Evolutionary conservation across 768 basidiomycete species (phyloP), one percentile per base, ranked within the genome.

Genomic region (Daedalea quercina): DNA sequence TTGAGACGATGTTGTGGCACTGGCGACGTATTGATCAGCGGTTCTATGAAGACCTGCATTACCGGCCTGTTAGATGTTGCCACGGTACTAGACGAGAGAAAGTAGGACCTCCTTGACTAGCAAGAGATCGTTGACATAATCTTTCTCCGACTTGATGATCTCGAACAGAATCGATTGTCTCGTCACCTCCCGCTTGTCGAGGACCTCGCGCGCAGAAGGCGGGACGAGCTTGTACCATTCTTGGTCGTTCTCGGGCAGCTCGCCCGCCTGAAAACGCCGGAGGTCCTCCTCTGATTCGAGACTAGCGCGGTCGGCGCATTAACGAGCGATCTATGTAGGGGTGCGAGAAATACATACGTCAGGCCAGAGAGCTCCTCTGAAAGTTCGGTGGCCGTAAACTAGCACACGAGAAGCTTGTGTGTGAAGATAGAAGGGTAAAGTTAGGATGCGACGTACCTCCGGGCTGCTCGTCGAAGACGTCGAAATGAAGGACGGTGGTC

Each of bases 131-230:
- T 77, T 67, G 11, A 93, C 86, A 65, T 96, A 97, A 54, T 92
- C 86, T 56, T 84, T 77, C 70, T 99, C 96, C 0, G 87, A 84
- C 66, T 90, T 86, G 68, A 97, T 84, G 22, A 95, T 70, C 65
- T 98, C 94, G 59, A 94, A 94, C 6, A 99, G 76, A 35, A 84
- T 81, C 23, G 83, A 88, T 66, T 97, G 94, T 43, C 94, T 78
- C 53, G 87, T 81, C 20, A 94, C 84, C 65, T 96, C 93, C 47
- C 79, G 67, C 63, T 84, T 81, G 23, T 85, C 82, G 2, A 98
- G 69, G 0, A 82, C 79, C 25, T 85, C 82, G 15, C 78, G 73
- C 0, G 92, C 81, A 60, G 81, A 81, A n/a, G 70, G 61, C 1
- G 91, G 84, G 1, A 94, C 87, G 8, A 93, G 79, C 26, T 77